Conservation (phyloP, 805 yeast genomes). For the Metschnikowia reukaufii region DNA sequence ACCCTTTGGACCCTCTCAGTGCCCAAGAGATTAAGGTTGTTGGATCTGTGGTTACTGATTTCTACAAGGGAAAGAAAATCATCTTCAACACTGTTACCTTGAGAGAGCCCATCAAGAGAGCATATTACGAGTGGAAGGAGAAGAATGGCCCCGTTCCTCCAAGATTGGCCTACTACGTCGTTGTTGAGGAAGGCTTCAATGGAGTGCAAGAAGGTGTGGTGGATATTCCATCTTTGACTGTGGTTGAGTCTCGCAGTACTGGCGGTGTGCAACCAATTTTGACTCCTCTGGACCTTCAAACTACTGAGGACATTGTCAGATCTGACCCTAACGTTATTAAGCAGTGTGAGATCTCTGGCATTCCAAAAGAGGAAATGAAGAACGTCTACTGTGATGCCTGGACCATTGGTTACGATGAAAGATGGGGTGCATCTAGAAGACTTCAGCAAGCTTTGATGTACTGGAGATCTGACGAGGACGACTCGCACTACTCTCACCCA, state of each 20-base stretch:
- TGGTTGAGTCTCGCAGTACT: conserved; percentile 48
- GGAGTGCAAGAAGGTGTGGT: conserved; percentile 75
- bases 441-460: conserved; percentile 80
- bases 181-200: conserved; percentile 54
- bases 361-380: conserved; percentile 61
- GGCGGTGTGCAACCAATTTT: conserved; percentile 74
- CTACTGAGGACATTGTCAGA: conserved; percentile 65
- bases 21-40: conserved; percentile 61
- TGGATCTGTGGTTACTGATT: conserved; percentile 49
- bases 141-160: conserved; percentile 61
- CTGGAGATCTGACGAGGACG: conserved; percentile 74
- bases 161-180: conserved; percentile 65
- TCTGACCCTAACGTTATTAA: conserved; percentile 68
- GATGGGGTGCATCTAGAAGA: conserved; percentile 76
- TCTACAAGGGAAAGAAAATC: conserved; percentile 46
- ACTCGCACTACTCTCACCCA: conserved; percentile 73
- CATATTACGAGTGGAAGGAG: conserved; percentile 66
- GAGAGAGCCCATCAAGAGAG: conserved; percentile 67
- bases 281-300: conserved; percentile 64
- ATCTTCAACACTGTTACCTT: conserved; percentile 69
- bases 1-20: conserved; percentile 72
- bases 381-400: conserved; percentile 65
- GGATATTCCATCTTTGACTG: conserved; percentile 49
- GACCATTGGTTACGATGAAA: conserved; percentile 70
- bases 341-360: conserved; percentile 70